Evolutionary conservation across 345 rosid genomes (phyloP).

Genomic region (Pugionium cornutum): DNA sequence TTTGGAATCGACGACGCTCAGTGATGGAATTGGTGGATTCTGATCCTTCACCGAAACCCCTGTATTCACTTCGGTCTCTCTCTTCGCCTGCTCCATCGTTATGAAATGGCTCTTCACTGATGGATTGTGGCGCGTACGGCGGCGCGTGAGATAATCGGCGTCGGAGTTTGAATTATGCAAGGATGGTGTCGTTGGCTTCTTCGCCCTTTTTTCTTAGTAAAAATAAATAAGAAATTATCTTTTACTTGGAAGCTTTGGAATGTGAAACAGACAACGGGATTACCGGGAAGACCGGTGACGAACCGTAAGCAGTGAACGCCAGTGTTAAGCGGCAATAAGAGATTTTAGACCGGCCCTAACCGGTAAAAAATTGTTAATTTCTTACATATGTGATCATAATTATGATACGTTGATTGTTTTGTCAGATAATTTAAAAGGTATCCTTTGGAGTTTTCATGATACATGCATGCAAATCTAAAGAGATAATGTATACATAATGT

Average conservation of each 20-base stretch:
- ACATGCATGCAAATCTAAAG: too few species aligned
- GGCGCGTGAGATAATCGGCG: conserved; percentile 27
- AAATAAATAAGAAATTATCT: conserved; percentile 1
- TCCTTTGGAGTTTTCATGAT: too few species aligned
- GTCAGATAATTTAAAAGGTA: too few species aligned
- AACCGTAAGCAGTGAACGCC: conserved; percentile 24
- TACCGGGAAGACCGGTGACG: conserved; percentile 39
- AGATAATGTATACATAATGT: too few species aligned
- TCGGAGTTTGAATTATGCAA: conserved; percentile 29
- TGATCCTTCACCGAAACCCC: conserved; percentile 51
- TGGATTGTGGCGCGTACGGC: conserved; percentile 20
- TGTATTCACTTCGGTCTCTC: conserved; percentile 52
- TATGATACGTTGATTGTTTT: too few species aligned
- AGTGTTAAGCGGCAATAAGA: conserved; percentile 10
- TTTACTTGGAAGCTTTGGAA: neutral
- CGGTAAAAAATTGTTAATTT: neutral
- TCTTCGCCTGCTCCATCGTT: conserved; percentile 52
- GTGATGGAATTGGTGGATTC: conserved; percentile 23
- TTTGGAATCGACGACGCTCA: conserved; percentile 36
- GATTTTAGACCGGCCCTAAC: conserved; percentile 35
- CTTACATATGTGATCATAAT: too few species aligned
- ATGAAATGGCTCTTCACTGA: neutral
- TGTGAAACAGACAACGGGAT: conserved; percentile 25
- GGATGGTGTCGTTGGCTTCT: conserved; percentile 31
- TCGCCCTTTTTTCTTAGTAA: neutral